phyloP scores from a whole-genome alignment of 768 basidiomycete species.

The Porphyrellus cyaneotinctus region DNA sequence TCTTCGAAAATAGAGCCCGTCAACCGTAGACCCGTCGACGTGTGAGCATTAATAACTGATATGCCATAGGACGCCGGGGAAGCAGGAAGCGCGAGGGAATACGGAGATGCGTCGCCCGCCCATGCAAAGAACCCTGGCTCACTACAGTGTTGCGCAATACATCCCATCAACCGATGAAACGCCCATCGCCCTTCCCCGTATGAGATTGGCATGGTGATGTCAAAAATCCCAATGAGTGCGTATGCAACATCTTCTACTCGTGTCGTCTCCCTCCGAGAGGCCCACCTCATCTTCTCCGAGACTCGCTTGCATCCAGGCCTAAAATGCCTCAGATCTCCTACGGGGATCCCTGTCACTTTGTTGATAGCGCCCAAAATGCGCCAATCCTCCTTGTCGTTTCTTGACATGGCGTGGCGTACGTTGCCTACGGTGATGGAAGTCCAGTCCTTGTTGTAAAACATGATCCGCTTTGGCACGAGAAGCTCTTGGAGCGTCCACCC shows the following conservation, averaged over 20 bases:
- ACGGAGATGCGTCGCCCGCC: slow-evolving; percentile 10
- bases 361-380: slow-evolving; percentile 1
- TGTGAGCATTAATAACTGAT: background rate
- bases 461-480: slow-evolving; percentile 3
- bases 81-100: slow-evolving; percentile 7
- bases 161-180: slow-evolving; percentile 9
- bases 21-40: slow-evolving; percentile 1
- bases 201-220: slow-evolving; percentile 13
- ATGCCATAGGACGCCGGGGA: slow-evolving; percentile 11
- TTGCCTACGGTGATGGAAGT: background rate
- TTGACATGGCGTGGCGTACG: background rate
- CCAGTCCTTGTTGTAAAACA: slow-evolving; percentile 7
- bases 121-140: slow-evolving; percentile 17
- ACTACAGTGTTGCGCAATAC: slow-evolving; percentile 5
- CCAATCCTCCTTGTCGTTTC: slow-evolving; percentile 10
- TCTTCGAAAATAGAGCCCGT: slow-evolving; percentile 15
- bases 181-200: slow-evolving; percentile 16
- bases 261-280: slow-evolving; percentile 10
- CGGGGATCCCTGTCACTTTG: slow-evolving; percentile 1
- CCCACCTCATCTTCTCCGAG: slow-evolving; percentile 16
- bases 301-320: slow-evolving; percentile 5
- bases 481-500: slow-evolving; percentile 16
- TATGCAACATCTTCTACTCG: slow-evolving; percentile 10
- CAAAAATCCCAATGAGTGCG: slow-evolving; percentile 13
- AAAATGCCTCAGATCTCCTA: slow-evolving; percentile 6